Base-by-base conservation (phyloP, 768 basidiomycete species). In the Royoungia palumana region DNA sequence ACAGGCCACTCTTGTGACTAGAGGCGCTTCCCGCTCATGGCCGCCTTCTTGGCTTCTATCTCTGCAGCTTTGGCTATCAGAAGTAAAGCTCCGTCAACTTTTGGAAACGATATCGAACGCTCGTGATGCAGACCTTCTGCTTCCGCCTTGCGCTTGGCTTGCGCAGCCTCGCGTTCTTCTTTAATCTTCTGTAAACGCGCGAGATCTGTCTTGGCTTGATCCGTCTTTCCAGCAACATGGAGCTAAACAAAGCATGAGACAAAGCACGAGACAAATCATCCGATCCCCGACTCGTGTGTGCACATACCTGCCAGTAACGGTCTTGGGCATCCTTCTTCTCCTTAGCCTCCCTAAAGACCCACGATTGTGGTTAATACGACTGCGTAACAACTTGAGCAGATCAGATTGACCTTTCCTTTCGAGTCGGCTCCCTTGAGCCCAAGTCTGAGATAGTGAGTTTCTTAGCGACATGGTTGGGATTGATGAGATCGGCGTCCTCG, bases 251-350 rank as follows among this genome's bases (percentile, higher is more conserved):
- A 42, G 37, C 4, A 28, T 47, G 41, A 53, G 21, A 47, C 50
- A 1, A 25, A n/a, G n/a, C n/a, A n/a, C n/a, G n/a, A n/a, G n/a
- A n/a, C n/a, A n/a, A n/a, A 47, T 25, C 14, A 16, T 46, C 35
- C 27, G 44, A 49, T 44, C 12, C 2, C 3, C 19, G 19, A 61
- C n/a, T n/a, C n/a, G 32, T 21, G 14, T 21, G 12, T 12, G 11
- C 13, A 54, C 73, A 1, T 22, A 89, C 87, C 80, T 94, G 91
- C 84, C 85, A 85, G 66, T 95, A 95, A 21, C 79, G 74, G 22
- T 92, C 90, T 63, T 89, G 81, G 2, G 92, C 89, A 1, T 93
- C 92, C 59, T 87, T 78, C 73, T 93, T 94, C 69, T 94, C 92
- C 64, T 94, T 93, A 62, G 83, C 85, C 63, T 96, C 94, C 55